These are phyloP conservation scores for Russula foetens DNA, from an alignment of 768 basidiomycete species.

Conservation along the genomic window DNA sequence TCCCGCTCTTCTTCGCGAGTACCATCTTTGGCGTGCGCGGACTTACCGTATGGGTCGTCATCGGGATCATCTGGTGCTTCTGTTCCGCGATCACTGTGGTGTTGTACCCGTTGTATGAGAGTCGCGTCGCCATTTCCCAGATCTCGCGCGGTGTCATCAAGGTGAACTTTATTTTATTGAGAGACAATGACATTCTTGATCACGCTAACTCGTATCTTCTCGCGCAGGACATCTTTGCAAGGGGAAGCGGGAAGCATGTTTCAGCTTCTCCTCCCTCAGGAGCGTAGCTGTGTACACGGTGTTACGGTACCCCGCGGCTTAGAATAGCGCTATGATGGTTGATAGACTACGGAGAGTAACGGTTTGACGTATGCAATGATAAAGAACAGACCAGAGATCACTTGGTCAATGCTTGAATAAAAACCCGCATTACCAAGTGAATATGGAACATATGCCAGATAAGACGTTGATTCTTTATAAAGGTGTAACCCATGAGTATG, in stretches of 20 bases:
- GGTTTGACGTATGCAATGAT: not conserved
- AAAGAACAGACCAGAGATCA: not conserved
- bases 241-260: slow-evolving; percentile 35
- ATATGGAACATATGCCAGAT: too few relatives aligned
- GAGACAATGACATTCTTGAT: not conserved
- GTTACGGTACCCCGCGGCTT: not conserved
- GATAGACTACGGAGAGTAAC: not conserved
- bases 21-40: slow-evolving; percentile 60
- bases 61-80: slow-evolving; percentile 84
- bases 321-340: not conserved
- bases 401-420: too few relatives aligned
- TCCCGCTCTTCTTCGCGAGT: slow-evolving; percentile 80
- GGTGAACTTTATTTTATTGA: slow-evolving; percentile 35
- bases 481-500: too few relatives aligned
- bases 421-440: too few relatives aligned
- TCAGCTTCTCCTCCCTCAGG: slow-evolving; percentile 8
- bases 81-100: slow-evolving; percentile 68
- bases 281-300: not conserved
- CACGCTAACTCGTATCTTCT: not conserved
- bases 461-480: too few relatives aligned
- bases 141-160: slow-evolving; percentile 58
- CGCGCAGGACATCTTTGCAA: slow-evolving; percentile 34
- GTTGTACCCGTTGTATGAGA: slow-evolving; percentile 83
- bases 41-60: slow-evolving; percentile 69
- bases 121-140: slow-evolving; percentile 50